Evolutionary conservation across 1,139 yeast genomes (phyloP), one percentile per base, ranked within the genome.

Genomic region (Petasospora fabianii): DNA sequence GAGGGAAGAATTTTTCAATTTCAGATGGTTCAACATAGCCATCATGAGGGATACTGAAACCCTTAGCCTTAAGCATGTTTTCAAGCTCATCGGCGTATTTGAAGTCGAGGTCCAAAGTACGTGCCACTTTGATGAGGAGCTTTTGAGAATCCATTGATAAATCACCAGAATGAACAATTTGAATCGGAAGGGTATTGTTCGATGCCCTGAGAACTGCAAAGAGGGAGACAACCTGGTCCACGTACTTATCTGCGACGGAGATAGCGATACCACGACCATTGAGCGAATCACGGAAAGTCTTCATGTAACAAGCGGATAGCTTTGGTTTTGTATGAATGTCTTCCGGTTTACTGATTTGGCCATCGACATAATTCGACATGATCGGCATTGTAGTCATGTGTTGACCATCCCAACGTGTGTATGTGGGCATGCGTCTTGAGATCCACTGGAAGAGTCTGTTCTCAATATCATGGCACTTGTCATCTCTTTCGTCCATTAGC

Each of bases 121-220:
- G 47, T 0, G 58, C 60, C 12, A 47, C 44, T 7, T 55, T 50
- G 10, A 58, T 46, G 10, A 68, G 34, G 11, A 43, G 43, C 16
- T 54, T 49, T 27, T 60, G 60, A 1, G 59, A 46, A 2, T 43
- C 43, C 19, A 42, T 31, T 2, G 60, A 48, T 17, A 69, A 39
- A 46, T 69, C 73, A 31, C 62, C 73, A 44, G 66, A 68, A 51
- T 73, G 75, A 17, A 77, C 69, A 35, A 77, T 63, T 59, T 77
- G 75, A 43, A 77, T 70, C 1, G 83, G 84, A 24, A 68, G 61
- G 19, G 57, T 58, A 52, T 73, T 75, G 27, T 66, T 64, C 24
- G 69, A 56, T 3, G 71, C 69, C 50, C 82, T 60, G 22, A 77
- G 58, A 3, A 73, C 50, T 7, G 69, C 65, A 16, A 77, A 56